A percentile compares a stretch with the other conserved stretches of the same genome.
phyloP scores from a whole-genome alignment of 2,329 filamentous ascomycete species.

The Byssochlamys sp. region DNA sequence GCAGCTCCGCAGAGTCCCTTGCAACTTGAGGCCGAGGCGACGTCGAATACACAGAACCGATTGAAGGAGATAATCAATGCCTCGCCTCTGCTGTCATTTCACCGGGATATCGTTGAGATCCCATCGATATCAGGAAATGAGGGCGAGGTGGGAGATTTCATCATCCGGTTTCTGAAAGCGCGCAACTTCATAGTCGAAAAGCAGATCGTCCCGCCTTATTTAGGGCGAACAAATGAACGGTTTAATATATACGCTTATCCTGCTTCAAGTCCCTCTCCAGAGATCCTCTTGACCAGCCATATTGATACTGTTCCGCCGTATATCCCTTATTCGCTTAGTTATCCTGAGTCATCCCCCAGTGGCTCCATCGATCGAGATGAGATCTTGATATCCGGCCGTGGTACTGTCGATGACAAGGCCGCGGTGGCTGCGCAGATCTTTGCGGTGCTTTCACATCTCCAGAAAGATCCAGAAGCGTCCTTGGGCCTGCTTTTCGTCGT shows the following conservation, averaged over 20 bases:
- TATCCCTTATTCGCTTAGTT: slow-evolving; percentile 42
- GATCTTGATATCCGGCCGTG: slow-evolving; percentile 35
- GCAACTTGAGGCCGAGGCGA: not conserved
- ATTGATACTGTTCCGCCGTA: slow-evolving; percentile 60
- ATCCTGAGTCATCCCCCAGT: slow-evolving; percentile 18
- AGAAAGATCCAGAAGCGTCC: slow-evolving; percentile 26
- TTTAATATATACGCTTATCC: slow-evolving; percentile 68
- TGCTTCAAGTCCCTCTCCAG: slow-evolving; percentile 13
- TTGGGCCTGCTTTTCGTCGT: slow-evolving; percentile 55
- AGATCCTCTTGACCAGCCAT: slow-evolving; percentile 54
- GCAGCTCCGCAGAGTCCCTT: not conserved
- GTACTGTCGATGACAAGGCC: slow-evolving; percentile 39
- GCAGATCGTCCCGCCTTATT: slow-evolving; percentile 36
- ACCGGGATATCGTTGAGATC: slow-evolving; percentile 64
- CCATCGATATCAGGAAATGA: slow-evolving; percentile 65
- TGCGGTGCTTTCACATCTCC: slow-evolving; percentile 38
- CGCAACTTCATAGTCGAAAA: slow-evolving; percentile 55
- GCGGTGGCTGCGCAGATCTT: slow-evolving; percentile 37
- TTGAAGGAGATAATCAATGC: slow-evolving; percentile 29
- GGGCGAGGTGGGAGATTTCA: slow-evolving; percentile 56
- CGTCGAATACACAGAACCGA: slow-evolving; percentile 3
- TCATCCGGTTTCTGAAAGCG: slow-evolving; percentile 55
- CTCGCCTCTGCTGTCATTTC: slow-evolving; percentile 56
- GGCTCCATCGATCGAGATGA: slow-evolving; percentile 12
- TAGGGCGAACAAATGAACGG: slow-evolving; percentile 31